Evolutionary conservation across 2,329 filamentous ascomycete genomes (phyloP).

Genomic region (Microsporum ferrugineum): DNA sequence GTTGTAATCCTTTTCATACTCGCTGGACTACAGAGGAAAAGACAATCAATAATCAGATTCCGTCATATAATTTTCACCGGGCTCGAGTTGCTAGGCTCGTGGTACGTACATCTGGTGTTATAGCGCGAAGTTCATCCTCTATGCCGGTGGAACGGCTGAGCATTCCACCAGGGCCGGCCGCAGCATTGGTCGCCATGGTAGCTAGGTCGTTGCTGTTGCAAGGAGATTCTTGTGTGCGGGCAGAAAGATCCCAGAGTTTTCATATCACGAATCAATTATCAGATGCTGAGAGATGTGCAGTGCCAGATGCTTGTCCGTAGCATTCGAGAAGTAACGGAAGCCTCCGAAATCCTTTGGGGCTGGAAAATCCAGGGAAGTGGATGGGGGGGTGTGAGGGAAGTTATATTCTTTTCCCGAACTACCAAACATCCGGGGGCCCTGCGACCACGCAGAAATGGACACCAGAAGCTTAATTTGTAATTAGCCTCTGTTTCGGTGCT

Average conservation of each 20-base stretch:
- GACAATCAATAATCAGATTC: not conserved
- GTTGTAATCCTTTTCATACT: not conserved
- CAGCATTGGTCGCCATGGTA: not conserved
- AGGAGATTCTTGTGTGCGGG: not conserved
- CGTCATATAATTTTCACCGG: not conserved
- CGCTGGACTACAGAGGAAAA: not conserved
- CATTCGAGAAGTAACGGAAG: not conserved
- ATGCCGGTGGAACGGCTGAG: not conserved
- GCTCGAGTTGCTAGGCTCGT: not conserved
- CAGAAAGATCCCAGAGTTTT: not conserved
- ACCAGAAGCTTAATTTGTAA: slow-evolving; percentile 4
- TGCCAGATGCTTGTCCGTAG: not conserved
- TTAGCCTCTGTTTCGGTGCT: not conserved
- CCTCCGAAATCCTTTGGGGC: not conserved
- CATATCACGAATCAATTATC: not conserved
- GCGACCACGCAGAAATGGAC: slow-evolving; percentile 1
- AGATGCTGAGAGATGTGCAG: not conserved
- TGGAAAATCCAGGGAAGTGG: slow-evolving; percentile 1
- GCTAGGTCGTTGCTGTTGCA: not conserved
- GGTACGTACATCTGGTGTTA: slow-evolving; percentile 1
- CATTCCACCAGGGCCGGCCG: not conserved
- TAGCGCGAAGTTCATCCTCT: not conserved
- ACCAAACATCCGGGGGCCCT: not conserved
- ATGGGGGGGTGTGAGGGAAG: not conserved
- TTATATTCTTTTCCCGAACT: not conserved